Conservation (phyloP, 805 yeast species). For the Nakazawaea molendinolei region DNA sequence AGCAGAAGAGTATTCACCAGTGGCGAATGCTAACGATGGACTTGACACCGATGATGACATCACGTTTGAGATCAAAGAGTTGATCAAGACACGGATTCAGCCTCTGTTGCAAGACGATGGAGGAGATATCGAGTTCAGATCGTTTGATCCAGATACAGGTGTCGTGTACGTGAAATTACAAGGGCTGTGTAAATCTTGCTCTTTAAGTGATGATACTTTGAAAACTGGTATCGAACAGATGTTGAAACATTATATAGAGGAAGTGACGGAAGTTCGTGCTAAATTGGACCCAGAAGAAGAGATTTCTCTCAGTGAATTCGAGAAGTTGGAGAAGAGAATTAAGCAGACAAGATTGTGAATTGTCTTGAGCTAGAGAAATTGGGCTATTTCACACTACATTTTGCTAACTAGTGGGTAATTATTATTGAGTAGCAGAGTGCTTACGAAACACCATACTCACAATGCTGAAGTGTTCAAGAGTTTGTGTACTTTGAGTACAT, state of each 20-base stretch:
- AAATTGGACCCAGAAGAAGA: slow-evolving; percentile 33
- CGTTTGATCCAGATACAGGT: slow-evolving; percentile 49
- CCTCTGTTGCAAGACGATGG: slow-evolving; percentile 76
- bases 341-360: slow-evolving; percentile 15
- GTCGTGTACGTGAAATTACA: slow-evolving; percentile 50
- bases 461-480: too few relatives aligned
- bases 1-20: slow-evolving; percentile 13
- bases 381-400: background rate
- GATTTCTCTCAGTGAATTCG: slow-evolving; percentile 76
- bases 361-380: background rate
- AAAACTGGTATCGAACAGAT: slow-evolving; percentile 65
- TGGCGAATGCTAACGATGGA: slow-evolving; percentile 19
- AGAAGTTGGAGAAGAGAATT: slow-evolving; percentile 65
- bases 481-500: too few relatives aligned
- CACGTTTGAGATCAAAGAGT: slow-evolving; percentile 60
- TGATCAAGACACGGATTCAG: slow-evolving; percentile 61
- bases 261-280: slow-evolving; percentile 48
- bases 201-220: slow-evolving; percentile 57
- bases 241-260: slow-evolving; percentile 66
- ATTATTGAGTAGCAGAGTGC: too few relatives aligned
- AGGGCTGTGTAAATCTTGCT: slow-evolving; percentile 74
- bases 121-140: slow-evolving; percentile 64
- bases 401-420: background rate
- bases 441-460: too few relatives aligned
- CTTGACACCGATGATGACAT: slow-evolving; percentile 61